Evolutionary conservation across 768 basidiomycete genomes (phyloP).

Genomic region (Naganishia randhawae): DNA sequence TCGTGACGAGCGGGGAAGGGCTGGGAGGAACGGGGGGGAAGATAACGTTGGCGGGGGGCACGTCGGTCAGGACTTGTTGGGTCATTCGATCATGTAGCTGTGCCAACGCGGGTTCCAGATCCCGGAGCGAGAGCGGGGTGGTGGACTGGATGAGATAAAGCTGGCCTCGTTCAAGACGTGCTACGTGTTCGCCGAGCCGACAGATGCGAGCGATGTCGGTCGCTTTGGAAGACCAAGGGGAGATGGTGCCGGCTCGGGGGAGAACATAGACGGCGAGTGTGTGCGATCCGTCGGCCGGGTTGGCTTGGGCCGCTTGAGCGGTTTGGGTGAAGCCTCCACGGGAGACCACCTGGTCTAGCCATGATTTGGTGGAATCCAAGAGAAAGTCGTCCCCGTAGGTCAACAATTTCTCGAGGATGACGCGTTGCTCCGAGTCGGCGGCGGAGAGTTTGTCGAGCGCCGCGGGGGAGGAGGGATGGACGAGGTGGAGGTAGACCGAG

Average conservation of each 20-base stretch:
- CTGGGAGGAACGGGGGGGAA: slow-evolving; percentile 56
- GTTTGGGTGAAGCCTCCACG: slow-evolving; percentile 51
- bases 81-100: slow-evolving; percentile 96
- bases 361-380: slow-evolving; percentile 38
- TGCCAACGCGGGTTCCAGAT: slow-evolving; percentile 61
- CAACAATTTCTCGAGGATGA: slow-evolving; percentile 67
- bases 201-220: slow-evolving; percentile 90
- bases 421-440: slow-evolving; percentile 54
- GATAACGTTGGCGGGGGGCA: slow-evolving; percentile 59
- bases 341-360: slow-evolving; percentile 49
- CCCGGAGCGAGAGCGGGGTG: slow-evolving; percentile 53
- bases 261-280: slow-evolving; percentile 65
- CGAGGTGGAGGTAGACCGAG: slow-evolving; percentile 78
- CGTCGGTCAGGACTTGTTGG: slow-evolving; percentile 62
- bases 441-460: slow-evolving; percentile 57
- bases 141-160: slow-evolving; percentile 60
- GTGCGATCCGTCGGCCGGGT: slow-evolving; percentile 47
- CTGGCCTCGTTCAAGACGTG: slow-evolving; percentile 81
- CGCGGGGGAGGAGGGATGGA: slow-evolving; percentile 59
- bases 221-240: slow-evolving; percentile 98
- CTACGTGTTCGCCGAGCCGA: slow-evolving; percentile 66
- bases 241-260: slow-evolving; percentile 84
- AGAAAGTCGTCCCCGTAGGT: slow-evolving; percentile 72
- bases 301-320: slow-evolving; percentile 38
- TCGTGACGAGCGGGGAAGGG: slow-evolving; percentile 66